phyloP scores from a whole-genome alignment of 2,329 filamentous ascomycete genomes.

The Pseudogymnoascus sp. region DNA sequence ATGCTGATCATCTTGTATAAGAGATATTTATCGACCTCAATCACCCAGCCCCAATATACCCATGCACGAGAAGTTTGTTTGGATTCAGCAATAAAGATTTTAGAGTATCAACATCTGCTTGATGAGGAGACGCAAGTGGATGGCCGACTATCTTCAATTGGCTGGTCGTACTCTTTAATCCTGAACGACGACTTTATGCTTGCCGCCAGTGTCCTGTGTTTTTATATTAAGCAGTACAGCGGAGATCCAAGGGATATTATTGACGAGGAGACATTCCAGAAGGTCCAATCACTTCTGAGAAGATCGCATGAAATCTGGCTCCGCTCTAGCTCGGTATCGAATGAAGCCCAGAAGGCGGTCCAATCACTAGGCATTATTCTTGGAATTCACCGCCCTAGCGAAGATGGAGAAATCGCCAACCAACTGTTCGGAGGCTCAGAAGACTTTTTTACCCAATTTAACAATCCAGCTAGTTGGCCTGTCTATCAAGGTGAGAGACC shows the following conservation, averaged over 20 bases:
- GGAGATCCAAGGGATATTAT: background rate
- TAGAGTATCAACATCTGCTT: constrained; percentile 40
- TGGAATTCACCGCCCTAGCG: background rate
- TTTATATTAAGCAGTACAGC: constrained; percentile 24
- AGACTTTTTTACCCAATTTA: background rate
- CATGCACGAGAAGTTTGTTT: constrained; percentile 47
- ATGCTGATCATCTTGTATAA: constrained; percentile 45
- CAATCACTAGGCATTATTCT: background rate
- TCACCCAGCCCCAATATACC: constrained; percentile 37
- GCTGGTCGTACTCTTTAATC: constrained; percentile 49
- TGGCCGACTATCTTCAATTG: constrained; percentile 40
- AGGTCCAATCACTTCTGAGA: background rate
- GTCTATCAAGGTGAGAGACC: background rate
- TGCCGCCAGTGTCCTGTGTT: constrained; percentile 49
- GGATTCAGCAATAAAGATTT: constrained; percentile 39
- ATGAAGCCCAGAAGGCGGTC: background rate
- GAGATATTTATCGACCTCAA: constrained; percentile 38
- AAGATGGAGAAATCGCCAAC: background rate
- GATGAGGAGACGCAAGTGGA: constrained; percentile 43
- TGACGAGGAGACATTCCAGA: background rate
- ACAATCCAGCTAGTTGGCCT: background rate
- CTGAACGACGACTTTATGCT: constrained; percentile 54
- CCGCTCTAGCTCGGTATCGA: background rate
- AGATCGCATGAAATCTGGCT: background rate
- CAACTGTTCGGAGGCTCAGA: background rate